Percentiles rank a stretch among this genome's conserved stretches.
phyloP scores from a whole-genome alignment of 768 basidiomycete species.

The Paxillus ammoniavirescens region DNA sequence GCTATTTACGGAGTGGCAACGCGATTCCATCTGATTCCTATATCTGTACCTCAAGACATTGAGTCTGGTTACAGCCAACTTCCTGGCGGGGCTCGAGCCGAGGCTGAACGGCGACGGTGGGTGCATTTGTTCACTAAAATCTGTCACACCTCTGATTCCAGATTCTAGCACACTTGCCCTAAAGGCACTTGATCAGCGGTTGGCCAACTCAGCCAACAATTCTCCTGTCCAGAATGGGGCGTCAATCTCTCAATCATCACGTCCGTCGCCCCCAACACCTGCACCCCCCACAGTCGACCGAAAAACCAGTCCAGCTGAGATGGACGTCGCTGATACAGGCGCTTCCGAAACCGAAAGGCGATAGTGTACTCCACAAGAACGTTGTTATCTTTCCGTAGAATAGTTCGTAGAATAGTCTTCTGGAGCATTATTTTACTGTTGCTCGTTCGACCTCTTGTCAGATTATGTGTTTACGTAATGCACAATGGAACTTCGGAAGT shows the following conservation, averaged over 20 bases:
- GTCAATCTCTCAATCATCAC: constrained; percentile 28
- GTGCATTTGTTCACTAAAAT: constrained; percentile 17
- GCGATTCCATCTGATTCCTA: constrained; percentile 73
- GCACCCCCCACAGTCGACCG: constrained; percentile 33
- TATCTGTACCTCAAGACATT: constrained; percentile 52
- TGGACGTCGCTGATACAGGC: constrained; percentile 14
- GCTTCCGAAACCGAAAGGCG: constrained; percentile 18
- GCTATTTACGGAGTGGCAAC: constrained; percentile 64
- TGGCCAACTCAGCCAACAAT: constrained; percentile 57
- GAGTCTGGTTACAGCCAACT: constrained; percentile 76
- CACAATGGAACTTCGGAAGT: neutral
- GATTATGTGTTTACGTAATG: constrained; percentile 24
- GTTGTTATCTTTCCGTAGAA: constrained; percentile 5
- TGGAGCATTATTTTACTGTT: neutral
- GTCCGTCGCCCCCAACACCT: constrained; percentile 26
- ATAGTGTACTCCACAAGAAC: constrained; percentile 16
- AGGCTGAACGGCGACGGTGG: constrained; percentile 93
- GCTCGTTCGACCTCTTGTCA: neutral
- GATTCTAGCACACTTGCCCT: constrained; percentile 82
- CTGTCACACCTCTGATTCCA: constrained; percentile 7
- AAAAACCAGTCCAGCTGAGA: constrained; percentile 22
- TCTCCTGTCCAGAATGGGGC: constrained; percentile 31
- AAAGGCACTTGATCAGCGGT: constrained; percentile 92
- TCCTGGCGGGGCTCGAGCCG: constrained; percentile 89
- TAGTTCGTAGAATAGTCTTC: constrained; percentile 2